Evolutionary conservation across 495 filamentous ascomycete genomes (phyloP).

Genomic region (Lasiosphaeris hirsuta): DNA sequence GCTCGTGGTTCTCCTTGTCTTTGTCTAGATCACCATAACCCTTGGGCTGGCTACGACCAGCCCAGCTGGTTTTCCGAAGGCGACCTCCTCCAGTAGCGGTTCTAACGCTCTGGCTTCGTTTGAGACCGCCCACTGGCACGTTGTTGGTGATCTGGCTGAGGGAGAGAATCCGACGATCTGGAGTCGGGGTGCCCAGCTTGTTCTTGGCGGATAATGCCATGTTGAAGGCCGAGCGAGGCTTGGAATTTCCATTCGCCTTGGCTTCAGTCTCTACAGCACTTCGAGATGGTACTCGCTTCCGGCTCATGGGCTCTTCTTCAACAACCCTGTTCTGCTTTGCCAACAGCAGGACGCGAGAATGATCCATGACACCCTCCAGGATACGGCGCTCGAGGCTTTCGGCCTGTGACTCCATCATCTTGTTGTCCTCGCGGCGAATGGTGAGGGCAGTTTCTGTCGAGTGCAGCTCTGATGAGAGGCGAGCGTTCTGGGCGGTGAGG

Average conservation of each 20-base stretch:
- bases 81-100: conserved; percentile 64
- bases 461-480: conserved; percentile 77
- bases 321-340: conserved; percentile 49
- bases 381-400: conserved; percentile 87
- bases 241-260: conserved; percentile 16
- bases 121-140: conserved; percentile 56
- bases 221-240: conserved; percentile 40
- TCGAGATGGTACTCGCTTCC: conserved; percentile 58
- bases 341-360: conserved; percentile 81
- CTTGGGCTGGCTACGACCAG: conserved; percentile 43
- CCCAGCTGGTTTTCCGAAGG: conserved; percentile 74
- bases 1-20: conserved; percentile 44
- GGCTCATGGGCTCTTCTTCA: conserved; percentile 56
- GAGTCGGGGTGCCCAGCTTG: conserved; percentile 36
- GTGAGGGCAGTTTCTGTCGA: conserved; percentile 83
- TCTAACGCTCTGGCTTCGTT: conserved; percentile 56
- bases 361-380: conserved; percentile 90
- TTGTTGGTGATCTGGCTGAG: conserved; percentile 85
- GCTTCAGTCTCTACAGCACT: not conserved
- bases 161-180: conserved; percentile 75
- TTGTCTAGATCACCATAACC: conserved; percentile 48
- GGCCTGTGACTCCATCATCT: conserved; percentile 81
- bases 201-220: conserved; percentile 43
- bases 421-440: conserved; percentile 84
- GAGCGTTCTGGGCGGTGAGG: conserved; percentile 66